phyloP scores from a whole-genome alignment of 768 basidiomycete genomes.

The Nevesoporus exiguus region DNA sequence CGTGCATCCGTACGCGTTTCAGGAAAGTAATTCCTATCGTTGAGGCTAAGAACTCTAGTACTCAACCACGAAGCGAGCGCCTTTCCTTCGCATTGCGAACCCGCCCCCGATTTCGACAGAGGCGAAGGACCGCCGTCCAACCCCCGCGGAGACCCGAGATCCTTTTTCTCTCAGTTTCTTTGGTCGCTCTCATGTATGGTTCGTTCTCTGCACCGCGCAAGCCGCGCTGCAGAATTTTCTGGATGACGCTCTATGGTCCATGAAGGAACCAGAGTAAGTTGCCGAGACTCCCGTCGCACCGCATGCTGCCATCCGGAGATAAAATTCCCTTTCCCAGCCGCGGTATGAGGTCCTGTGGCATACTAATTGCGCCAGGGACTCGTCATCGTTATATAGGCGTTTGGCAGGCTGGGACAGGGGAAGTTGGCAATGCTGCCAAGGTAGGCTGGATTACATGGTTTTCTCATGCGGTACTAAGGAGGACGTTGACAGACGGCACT shows the following conservation, averaged over 20 bases:
- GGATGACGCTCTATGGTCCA: conserved; percentile 16
- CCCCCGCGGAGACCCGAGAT: conserved; percentile 2
- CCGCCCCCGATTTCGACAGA: conserved; percentile 17
- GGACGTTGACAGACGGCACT: conserved; percentile 45
- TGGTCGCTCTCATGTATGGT: conserved; percentile 22
- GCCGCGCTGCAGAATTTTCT: conserved; percentile 19
- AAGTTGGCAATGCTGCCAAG: conserved; percentile 69
- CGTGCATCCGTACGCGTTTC: too few relatives aligned
- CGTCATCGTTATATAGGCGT: conserved; percentile 41
- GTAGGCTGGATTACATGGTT: conserved; percentile 23
- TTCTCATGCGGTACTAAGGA: not conserved
- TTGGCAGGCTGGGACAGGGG: conserved; percentile 53
- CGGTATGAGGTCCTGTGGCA: conserved; percentile 40
- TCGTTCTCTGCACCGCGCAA: conserved; percentile 16
- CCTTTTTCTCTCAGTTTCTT: conserved; percentile 21
- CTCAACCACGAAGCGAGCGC: conserved; percentile 19
- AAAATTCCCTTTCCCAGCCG: conserved; percentile 65
- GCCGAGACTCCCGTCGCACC: conserved; percentile 42
- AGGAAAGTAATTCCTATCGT: too few relatives aligned
- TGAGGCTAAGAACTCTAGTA: too few relatives aligned
- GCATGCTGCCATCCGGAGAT: conserved; percentile 61
- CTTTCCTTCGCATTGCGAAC: conserved; percentile 25
- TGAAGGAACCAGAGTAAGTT: conserved; percentile 23
- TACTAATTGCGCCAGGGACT: not conserved
- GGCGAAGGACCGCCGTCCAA: conserved; percentile 2